Evolutionary conservation across 2,329 filamentous ascomycete genomes (phyloP).

Genomic region (Colletotrichum noveboracense): DNA sequence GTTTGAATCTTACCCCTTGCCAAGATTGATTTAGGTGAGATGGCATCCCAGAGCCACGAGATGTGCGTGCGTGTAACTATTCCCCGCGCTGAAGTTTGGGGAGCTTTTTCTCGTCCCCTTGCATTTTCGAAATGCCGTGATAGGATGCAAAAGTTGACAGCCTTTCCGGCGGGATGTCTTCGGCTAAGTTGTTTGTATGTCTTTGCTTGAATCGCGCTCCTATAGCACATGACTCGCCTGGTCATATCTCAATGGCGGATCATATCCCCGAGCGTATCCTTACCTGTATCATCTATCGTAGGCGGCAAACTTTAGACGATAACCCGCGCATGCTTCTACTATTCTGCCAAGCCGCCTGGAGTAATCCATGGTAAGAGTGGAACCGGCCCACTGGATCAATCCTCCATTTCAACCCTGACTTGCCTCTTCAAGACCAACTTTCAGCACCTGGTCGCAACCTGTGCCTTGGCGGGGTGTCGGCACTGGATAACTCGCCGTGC

Average conservation of each 20-base stretch:
- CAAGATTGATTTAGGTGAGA: neutral
- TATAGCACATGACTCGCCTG: neutral
- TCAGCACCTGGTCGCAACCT: neutral
- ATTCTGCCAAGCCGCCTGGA: neutral
- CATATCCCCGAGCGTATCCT: neutral
- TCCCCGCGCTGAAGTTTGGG: neutral
- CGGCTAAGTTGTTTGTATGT: neutral
- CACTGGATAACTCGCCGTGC: neutral
- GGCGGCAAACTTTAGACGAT: neutral
- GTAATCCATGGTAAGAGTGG: neutral
- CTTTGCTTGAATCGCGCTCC: neutral
- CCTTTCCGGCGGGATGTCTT: neutral
- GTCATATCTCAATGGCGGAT: neutral
- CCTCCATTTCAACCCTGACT: neutral
- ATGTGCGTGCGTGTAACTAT: neutral
- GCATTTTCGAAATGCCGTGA: neutral
- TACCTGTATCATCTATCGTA: neutral
- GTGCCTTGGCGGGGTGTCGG: neutral
- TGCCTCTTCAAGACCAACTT: neutral
- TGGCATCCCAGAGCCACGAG: neutral
- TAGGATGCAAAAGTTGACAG: neutral
- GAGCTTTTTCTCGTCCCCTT: rapidly evolving
- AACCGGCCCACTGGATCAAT: neutral
- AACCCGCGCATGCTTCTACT: neutral
- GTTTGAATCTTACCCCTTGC: neutral